Evolutionary conservation across 768 basidiomycete species (phyloP).

Genomic region (Chalciporus chontae): DNA sequence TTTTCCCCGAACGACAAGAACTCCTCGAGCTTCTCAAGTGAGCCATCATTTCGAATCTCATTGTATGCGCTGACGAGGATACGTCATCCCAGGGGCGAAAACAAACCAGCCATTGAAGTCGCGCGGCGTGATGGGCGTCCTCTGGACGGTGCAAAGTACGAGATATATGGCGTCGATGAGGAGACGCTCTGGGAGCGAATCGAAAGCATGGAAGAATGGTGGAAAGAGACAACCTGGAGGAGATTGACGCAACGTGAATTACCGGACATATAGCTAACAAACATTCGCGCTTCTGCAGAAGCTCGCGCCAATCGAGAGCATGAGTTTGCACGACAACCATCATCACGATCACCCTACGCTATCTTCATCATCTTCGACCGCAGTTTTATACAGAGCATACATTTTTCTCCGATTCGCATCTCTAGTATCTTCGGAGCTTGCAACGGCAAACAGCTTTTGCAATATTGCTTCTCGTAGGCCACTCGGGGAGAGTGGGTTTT

Average conservation of each 20-base stretch:
- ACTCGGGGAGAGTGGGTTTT: slow-evolving; percentile 33
- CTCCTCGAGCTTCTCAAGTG: slow-evolving; percentile 76
- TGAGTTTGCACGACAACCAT: background rate
- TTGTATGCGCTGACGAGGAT: slow-evolving; percentile 11
- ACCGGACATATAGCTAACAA: slow-evolving; percentile 54
- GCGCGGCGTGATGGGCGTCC: slow-evolving; percentile 66
- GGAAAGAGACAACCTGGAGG: slow-evolving; percentile 89
- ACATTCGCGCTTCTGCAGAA: background rate
- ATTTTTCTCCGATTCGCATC: slow-evolving; percentile 80
- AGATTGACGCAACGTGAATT: slow-evolving; percentile 79
- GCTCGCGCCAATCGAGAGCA: background rate
- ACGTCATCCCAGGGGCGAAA: slow-evolving; percentile 58
- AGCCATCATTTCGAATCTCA: slow-evolving; percentile 17
- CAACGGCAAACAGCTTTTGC: slow-evolving; percentile 64
- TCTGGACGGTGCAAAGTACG: slow-evolving; percentile 73
- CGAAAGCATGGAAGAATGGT: slow-evolving; percentile 83
- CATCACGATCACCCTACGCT: slow-evolving; percentile 15
- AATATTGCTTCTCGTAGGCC: slow-evolving; percentile 56
- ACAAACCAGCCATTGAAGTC: slow-evolving; percentile 77
- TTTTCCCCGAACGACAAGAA: slow-evolving; percentile 82
- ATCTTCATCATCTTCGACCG: slow-evolving; percentile 45
- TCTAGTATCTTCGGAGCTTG: slow-evolving; percentile 68
- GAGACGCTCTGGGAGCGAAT: slow-evolving; percentile 83
- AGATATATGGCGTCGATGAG: slow-evolving; percentile 83
- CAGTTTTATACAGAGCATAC: slow-evolving; percentile 76